Percentiles rank a stretch among this genome's conserved stretches.
phyloP scores from a whole-genome alignment of 2,329 filamentous ascomycete genomes.

The Pseudogymnoascus sp. region DNA sequence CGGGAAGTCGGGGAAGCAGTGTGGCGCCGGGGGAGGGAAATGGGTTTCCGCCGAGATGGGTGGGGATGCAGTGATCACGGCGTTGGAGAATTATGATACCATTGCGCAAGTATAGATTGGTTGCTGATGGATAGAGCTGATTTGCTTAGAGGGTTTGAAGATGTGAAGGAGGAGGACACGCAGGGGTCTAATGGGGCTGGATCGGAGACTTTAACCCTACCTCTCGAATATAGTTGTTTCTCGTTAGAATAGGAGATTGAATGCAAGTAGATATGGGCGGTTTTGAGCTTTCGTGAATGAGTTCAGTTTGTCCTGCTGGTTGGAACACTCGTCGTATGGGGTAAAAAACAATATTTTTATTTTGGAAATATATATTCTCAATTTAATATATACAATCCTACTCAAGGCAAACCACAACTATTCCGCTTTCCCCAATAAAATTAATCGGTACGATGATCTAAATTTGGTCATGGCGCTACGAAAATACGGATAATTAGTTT shows the following conservation, averaged over 20 bases:
- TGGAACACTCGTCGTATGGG: background rate
- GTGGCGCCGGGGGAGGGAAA: conserved; percentile 9
- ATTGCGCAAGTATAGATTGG: background rate
- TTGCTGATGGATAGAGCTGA: background rate
- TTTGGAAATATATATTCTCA: background rate
- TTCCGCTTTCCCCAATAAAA: background rate
- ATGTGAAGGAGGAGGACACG: background rate
- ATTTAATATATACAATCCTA: background rate
- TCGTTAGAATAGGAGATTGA: background rate
- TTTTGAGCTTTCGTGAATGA: background rate
- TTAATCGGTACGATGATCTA: background rate
- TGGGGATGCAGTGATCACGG: background rate
- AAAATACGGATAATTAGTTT: background rate
- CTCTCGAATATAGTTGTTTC: background rate
- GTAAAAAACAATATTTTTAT: background rate
- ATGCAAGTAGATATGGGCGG: background rate
- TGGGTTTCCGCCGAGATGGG: conserved; percentile 1
- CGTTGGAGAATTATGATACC: conserved; percentile 3
- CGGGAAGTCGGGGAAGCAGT: conserved; percentile 20
- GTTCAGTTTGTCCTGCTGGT: background rate
- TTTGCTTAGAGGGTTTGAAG: background rate
- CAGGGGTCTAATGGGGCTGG: background rate
- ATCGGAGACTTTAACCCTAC: background rate
- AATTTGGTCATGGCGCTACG: background rate
- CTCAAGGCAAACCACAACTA: background rate